Conservation (phyloP, 2,329 filamentous ascomycete species). For the Fusarium sambucinum region DNA sequence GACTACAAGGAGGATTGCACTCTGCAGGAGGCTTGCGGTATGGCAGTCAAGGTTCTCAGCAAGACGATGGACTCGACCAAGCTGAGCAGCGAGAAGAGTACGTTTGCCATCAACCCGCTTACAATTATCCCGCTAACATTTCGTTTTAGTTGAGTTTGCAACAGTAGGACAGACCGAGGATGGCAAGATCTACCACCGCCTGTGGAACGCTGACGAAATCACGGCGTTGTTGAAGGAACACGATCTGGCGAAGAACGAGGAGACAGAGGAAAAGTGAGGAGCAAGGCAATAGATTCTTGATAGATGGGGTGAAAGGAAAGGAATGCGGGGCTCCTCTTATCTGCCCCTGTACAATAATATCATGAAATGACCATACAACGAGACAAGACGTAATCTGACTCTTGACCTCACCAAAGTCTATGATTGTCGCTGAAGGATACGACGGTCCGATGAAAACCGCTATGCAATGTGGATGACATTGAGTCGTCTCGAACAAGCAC, state of each 20-base stretch:
- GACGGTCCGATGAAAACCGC: slow-evolving; percentile 13
- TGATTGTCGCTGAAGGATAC: slow-evolving; percentile 4
- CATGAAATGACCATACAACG: slow-evolving; percentile 47
- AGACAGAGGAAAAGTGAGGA: slow-evolving; percentile 72
- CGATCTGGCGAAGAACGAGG: slow-evolving; percentile 89
- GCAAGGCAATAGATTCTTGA: slow-evolving; percentile 46
- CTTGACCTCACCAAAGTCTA: slow-evolving; percentile 28
- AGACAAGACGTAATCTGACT: slow-evolving; percentile 23
- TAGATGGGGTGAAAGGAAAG: slow-evolving; percentile 45
- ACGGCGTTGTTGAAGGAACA: slow-evolving; percentile 94
- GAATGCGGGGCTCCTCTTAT: slow-evolving; percentile 40
- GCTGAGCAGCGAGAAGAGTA: slow-evolving; percentile 98
- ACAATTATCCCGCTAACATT: slow-evolving; percentile 30
- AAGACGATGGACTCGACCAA: slow-evolving; percentile 99
- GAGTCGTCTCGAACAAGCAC: slow-evolving; percentile 21
- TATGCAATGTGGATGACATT: slow-evolving; percentile 22
- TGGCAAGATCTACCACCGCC: slow-evolving; percentile 96
- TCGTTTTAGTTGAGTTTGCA: slow-evolving; percentile 86
- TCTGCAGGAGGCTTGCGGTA: slow-evolving; percentile 93
- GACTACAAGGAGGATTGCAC: slow-evolving; percentile 99
- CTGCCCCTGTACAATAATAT: slow-evolving; percentile 51
- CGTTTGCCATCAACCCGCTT: slow-evolving; percentile 50
- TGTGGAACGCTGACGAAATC: slow-evolving; percentile 98
- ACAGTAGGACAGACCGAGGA: slow-evolving; percentile 96
- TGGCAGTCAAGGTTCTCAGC: slow-evolving; percentile 98